Conservation (phyloP, 345 rosid species). For the Lagerstroemia speciosa region DNA sequence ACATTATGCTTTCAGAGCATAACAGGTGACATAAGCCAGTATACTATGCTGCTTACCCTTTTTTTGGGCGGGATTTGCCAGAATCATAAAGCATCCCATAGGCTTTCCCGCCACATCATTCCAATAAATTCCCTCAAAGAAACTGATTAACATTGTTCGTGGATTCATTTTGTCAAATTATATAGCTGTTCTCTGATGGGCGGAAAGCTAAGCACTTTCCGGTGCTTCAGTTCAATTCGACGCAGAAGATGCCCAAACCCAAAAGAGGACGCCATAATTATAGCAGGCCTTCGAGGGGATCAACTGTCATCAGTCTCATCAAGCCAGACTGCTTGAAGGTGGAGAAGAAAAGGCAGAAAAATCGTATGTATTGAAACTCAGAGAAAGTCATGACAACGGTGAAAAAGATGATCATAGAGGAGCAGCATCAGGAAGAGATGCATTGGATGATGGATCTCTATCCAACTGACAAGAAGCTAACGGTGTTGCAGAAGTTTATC, state of each 20-base stretch:
- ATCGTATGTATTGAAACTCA: not conserved
- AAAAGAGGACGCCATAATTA: not conserved
- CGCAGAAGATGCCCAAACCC: not conserved
- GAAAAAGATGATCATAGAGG: not conserved
- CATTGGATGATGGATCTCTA: not conserved
- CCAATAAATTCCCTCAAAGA: not conserved
- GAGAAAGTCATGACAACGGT: not conserved
- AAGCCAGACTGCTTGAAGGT: conserved; percentile 2
- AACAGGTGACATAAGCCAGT: too few relatives aligned
- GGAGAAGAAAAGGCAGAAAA: conserved; percentile 1
- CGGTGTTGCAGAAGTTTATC: not conserved
- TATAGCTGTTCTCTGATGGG: not conserved
- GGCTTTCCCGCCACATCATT: not conserved
- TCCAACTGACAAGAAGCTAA: too few relatives aligned
- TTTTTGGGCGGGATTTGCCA: not conserved
- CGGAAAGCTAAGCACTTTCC: not conserved
- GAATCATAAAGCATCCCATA: not conserved
- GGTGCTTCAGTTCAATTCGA: not conserved
- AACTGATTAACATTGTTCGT: not conserved
- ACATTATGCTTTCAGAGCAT: too few relatives aligned
- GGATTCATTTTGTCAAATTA: not conserved
- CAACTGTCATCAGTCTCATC: not conserved
- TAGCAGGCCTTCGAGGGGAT: not conserved
- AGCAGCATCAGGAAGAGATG: not conserved
- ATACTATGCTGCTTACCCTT: not conserved